A percentile compares a stretch with the other conserved stretches of the same genome.
These are phyloP conservation scores for Suillus placidus DNA, from an alignment of 768 basidiomycete genomes.

Conservation along the genomic window DNA sequence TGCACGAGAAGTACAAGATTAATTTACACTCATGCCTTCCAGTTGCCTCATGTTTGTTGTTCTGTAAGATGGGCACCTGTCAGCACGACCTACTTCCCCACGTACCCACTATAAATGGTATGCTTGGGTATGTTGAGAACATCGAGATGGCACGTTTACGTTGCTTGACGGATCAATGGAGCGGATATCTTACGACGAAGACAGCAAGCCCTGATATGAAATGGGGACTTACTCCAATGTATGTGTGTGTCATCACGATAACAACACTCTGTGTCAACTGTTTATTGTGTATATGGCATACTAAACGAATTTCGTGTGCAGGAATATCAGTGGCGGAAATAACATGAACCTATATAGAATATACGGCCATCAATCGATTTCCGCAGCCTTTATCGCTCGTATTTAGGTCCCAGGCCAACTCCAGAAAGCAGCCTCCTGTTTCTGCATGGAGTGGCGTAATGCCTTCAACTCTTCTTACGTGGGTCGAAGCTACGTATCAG, in stretches of 20 bases:
- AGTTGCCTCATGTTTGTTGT: slow-evolving; percentile 5
- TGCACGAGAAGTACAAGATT: not conserved
- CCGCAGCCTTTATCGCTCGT: not conserved
- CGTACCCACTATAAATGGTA: not conserved
- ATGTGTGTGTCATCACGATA: not conserved
- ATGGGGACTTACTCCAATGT: not conserved
- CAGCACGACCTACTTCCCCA: not conserved
- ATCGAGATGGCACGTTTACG: not conserved
- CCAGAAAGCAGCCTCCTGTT: not conserved
- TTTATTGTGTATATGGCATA: not conserved
- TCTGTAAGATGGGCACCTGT: not conserved
- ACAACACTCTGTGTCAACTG: not conserved
- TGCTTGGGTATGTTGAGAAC: not conserved
- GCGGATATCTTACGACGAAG: not conserved
- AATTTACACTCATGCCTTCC: slow-evolving; percentile 6
- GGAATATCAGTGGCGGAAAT: not conserved
- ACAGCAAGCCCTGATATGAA: not conserved
- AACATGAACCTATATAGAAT: not conserved
- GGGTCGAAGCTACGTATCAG: not conserved
- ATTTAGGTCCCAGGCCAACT: not conserved
- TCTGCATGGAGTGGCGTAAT: not conserved
- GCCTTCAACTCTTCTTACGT: not conserved
- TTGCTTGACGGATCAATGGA: not conserved
- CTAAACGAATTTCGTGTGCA: not conserved
- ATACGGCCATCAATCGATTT: too few relatives aligned